Evolutionary conservation across 257 asterid genomes (phyloP), one percentile per base, ranked within the genome.

Genomic region (Solanum pimpinellifolium): DNA sequence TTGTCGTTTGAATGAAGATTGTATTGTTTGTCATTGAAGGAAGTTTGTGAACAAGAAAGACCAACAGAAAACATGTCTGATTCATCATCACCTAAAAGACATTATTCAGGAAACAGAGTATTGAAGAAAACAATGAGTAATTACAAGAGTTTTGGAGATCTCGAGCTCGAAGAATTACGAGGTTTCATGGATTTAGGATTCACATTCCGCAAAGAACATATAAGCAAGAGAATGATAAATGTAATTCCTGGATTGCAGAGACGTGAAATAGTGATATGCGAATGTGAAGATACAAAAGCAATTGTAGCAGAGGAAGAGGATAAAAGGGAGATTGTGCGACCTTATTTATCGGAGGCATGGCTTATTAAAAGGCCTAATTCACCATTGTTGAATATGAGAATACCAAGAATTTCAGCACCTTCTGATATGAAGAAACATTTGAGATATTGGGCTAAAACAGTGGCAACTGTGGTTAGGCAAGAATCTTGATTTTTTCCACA

Each of bases 151-250:
- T 65, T 91, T n/a, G 76, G 85, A 47, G 98, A 93, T 78, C 95
- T 95, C 15, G 96, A 95, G 21, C 93, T 94, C 2, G 93, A 94
- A 90, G 97, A 95, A 88, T 93, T 93, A 20, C 91, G 93, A 87
- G 97, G 98, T 0, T 94, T 93, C 90, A 89, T 93, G 92, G 94
- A 94, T 60, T 90, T 95, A 82, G 98, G 98, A 6, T 95, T 95
- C 89, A 83, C 20, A 81, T 95, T 95, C 89, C 76, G 85, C 8
- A 92, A 88, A 86, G 93, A 92, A 11, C 89, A 88, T 41, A 12
- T 92, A 81, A 88, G 83, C 86, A 89, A 92, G 56, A 83, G 86
- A 23, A 76, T 93, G 86, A 90, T 91, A 89, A 91, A 87, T 60
- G 89, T 95, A 78, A 46, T 95, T 39, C 96, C 97, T 0, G 97